Percentiles rank a stretch among this genome's conserved stretches.
These are phyloP conservation scores for Pyrus pyrifolia DNA, from an alignment of 306 rosid species.

Conservation along the genomic window DNA sequence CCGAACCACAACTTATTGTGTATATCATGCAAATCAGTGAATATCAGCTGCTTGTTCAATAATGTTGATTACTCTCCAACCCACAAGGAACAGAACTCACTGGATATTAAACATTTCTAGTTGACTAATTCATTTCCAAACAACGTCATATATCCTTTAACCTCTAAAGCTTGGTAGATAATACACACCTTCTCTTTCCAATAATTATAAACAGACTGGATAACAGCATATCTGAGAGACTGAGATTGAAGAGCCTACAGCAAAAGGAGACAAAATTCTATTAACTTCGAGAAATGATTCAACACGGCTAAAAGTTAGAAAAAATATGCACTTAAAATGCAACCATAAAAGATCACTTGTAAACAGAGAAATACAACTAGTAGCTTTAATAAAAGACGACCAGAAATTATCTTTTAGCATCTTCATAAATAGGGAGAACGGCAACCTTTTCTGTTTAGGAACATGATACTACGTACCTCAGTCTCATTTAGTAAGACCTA, in stretches of 20 bases:
- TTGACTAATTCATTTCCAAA: background rate
- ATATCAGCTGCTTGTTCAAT: background rate
- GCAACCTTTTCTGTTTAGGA: background rate
- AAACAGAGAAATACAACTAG: background rate
- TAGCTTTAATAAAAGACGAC: background rate
- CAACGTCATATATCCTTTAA: background rate
- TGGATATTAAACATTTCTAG: background rate
- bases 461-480: background rate
- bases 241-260: slow-evolving; percentile 64
- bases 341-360: background rate
- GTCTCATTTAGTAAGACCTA: slow-evolving; percentile 5
- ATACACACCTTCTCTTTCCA: slow-evolving; percentile 87
- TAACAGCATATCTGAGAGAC: slow-evolving; percentile 42
- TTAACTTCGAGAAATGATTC: slow-evolving; percentile 2
- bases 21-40: background rate
- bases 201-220: slow-evolving; percentile 61
- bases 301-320: background rate
- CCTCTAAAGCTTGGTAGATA: background rate
- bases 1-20: background rate
- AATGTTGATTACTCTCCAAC: background rate
- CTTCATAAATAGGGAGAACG: background rate
- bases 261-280: slow-evolving; percentile 5
- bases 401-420: background rate
- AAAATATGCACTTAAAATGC: background rate
- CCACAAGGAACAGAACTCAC: background rate